Conservation (phyloP, 2,329 filamentous ascomycete genomes). For the Penicillium psychrosexuale region DNA sequence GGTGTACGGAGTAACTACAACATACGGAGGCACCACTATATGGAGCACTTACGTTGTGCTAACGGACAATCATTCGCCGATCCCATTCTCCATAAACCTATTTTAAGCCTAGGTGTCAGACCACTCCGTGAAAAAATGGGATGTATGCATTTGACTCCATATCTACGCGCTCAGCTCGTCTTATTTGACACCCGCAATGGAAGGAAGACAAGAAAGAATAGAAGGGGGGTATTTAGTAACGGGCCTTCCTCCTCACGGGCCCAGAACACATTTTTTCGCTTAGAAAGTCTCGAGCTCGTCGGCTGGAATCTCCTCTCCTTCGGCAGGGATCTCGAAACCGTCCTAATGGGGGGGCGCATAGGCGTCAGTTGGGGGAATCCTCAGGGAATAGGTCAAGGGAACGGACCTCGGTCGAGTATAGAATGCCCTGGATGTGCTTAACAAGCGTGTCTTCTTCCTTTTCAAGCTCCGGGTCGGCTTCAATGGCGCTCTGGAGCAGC, state of each 20-base stretch:
- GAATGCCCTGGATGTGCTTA: slow-evolving; percentile 92
- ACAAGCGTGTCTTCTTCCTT: slow-evolving; percentile 89
- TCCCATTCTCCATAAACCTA: slow-evolving; percentile 5
- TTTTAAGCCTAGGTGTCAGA: slow-evolving; percentile 5
- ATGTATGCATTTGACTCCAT: slow-evolving; percentile 6
- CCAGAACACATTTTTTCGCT: slow-evolving; percentile 6
- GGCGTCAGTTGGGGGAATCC: neutral
- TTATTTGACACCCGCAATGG: slow-evolving; percentile 1
- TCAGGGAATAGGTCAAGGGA: neutral
- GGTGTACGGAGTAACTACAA: neutral
- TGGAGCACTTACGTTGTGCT: neutral
- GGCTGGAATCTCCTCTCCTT: slow-evolving; percentile 57
- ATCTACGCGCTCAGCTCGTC: slow-evolving; percentile 5
- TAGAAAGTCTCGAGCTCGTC: slow-evolving; percentile 44
- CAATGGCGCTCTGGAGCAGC: slow-evolving; percentile 86
- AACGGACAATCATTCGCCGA: slow-evolving; percentile 4
- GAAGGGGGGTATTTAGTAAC: slow-evolving; percentile 23
- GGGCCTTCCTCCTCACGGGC: slow-evolving; percentile 11
- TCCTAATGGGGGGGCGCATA: slow-evolving; percentile 22
- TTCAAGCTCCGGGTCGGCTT: slow-evolving; percentile 88
- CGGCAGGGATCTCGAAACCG: slow-evolving; percentile 76
- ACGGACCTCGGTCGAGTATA: slow-evolving; percentile 86
- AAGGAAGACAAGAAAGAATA: slow-evolving; percentile 4
- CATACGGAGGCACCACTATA: no score
- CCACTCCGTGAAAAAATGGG: neutral